These are phyloP conservation scores for Rhodofomes roseus DNA, from an alignment of 1,284 basidiomycete species.

Conservation along the genomic window DNA sequence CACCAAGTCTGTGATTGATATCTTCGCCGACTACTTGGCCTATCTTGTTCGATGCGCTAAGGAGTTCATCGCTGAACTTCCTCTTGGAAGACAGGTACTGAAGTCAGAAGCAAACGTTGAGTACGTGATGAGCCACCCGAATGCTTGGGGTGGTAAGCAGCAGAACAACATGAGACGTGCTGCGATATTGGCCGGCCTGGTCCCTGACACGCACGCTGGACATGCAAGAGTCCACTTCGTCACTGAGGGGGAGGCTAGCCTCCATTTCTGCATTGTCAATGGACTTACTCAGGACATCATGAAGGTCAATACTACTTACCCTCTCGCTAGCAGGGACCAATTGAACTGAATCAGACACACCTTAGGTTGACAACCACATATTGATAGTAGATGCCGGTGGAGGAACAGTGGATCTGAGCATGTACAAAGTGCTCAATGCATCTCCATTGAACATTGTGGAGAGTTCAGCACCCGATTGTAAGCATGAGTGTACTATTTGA, in stretches of 20 bases:
- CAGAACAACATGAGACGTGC: slow-evolving; percentile 37
- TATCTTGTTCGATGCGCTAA: slow-evolving; percentile 44
- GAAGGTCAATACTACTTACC: too few species aligned
- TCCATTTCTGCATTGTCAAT: slow-evolving; percentile 4
- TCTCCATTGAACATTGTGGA: not conserved
- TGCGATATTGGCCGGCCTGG: slow-evolving; percentile 25
- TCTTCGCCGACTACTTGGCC: slow-evolving; percentile 50
- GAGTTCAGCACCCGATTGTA: not conserved
- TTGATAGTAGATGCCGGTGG: slow-evolving; percentile 3
- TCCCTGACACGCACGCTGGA: not conserved
- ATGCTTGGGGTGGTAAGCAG: slow-evolving; percentile 42
- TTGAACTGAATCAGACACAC: not conserved
- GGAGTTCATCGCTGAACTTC: slow-evolving; percentile 45
- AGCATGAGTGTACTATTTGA: too few species aligned
- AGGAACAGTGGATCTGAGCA: slow-evolving; percentile 3
- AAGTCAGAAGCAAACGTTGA: slow-evolving; percentile 28
- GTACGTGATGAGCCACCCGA: slow-evolving; percentile 38
- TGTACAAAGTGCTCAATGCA: not conserved
- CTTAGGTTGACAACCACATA: not conserved
- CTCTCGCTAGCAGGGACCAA: too few species aligned
- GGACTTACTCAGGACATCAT: not conserved
- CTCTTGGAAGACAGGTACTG: slow-evolving; percentile 37
- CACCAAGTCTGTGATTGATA: slow-evolving; percentile 40
- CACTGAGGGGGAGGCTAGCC: slow-evolving; percentile 4
- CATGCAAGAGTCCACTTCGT: not conserved